phyloP scores from a whole-genome alignment of 176 grass and related monocot species.

The Bothriochloa decipiens region DNA sequence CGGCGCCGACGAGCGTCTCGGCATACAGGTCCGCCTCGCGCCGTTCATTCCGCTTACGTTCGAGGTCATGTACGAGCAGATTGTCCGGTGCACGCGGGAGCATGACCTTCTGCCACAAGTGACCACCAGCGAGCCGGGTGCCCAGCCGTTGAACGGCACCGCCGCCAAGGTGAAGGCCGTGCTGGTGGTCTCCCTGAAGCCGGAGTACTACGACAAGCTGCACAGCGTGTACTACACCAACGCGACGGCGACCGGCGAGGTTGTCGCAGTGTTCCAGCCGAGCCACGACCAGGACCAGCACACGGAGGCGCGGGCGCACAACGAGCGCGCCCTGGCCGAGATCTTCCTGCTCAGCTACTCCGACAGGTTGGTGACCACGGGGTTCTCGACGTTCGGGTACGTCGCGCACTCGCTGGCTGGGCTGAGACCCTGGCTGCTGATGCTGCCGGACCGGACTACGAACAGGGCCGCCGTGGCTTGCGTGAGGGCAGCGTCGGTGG shows the following conservation, averaged over 20 bases:
- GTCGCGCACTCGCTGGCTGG: slow-evolving; percentile 67
- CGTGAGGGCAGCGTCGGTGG: slow-evolving; percentile 53
- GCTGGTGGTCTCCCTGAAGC: slow-evolving; percentile 56
- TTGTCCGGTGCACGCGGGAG: slow-evolving; percentile 56
- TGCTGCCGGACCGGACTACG: background rate
- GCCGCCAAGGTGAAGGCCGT: slow-evolving; percentile 50
- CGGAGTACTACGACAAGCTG: slow-evolving; percentile 68
- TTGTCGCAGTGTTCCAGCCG: slow-evolving; percentile 63
- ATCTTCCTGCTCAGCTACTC: slow-evolving; percentile 67
- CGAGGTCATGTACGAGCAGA: slow-evolving; percentile 54
- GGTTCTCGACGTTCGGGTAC: slow-evolving; percentile 83
- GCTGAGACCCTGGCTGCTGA: slow-evolving; percentile 48
- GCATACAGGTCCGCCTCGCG: slow-evolving; percentile 61
- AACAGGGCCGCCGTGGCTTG: slow-evolving; percentile 46
- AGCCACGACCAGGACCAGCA: slow-evolving; percentile 63
- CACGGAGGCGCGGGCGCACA: slow-evolving; percentile 49
- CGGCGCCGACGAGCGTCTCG: slow-evolving; percentile 59
- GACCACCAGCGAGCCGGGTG: background rate
- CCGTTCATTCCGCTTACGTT: slow-evolving; percentile 2
- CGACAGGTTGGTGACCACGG: slow-evolving; percentile 49
- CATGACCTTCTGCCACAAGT: slow-evolving; percentile 51
- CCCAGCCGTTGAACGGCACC: background rate
- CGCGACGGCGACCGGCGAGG: slow-evolving; percentile 57
- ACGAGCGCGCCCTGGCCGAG: slow-evolving; percentile 74
- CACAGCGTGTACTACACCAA: slow-evolving; percentile 63